Evolutionary conservation across 2,329 filamentous ascomycete genomes (phyloP).

Genomic region (Exophiala lecanii-corni): DNA sequence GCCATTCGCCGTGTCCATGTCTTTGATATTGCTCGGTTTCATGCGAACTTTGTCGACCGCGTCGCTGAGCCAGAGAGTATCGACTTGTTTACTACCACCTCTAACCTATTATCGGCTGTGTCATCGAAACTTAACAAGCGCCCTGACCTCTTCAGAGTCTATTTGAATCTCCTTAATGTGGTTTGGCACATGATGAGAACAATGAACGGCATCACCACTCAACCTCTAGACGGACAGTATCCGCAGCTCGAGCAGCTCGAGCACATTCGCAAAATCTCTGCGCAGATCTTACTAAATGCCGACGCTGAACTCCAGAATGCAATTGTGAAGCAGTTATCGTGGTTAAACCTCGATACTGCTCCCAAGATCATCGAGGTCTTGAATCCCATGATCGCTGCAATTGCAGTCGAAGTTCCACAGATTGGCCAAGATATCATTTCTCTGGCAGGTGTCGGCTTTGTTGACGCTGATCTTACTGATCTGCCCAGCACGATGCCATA

Average conservation of each 20-base stretch:
- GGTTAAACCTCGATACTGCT: slow-evolving; percentile 40
- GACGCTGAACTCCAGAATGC: slow-evolving; percentile 36
- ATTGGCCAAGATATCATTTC: slow-evolving; percentile 36
- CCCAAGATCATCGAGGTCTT: slow-evolving; percentile 34
- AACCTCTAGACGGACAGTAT: slow-evolving; percentile 4
- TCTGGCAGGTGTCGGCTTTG: slow-evolving; percentile 20
- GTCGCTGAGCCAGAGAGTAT: slow-evolving; percentile 9
- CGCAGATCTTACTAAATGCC: slow-evolving; percentile 24
- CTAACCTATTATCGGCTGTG: slow-evolving; percentile 15
- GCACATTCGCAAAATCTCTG: slow-evolving; percentile 14
- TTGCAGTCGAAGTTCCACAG: slow-evolving; percentile 30
- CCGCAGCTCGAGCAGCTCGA: slow-evolving; percentile 16
- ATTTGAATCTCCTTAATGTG: slow-evolving; percentile 11
- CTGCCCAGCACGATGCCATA: slow-evolving; percentile 37
- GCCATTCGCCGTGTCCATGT: slow-evolving; percentile 31
- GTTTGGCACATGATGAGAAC: slow-evolving; percentile 24
- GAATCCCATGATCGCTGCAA: slow-evolving; percentile 29
- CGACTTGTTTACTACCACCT: slow-evolving; percentile 11
- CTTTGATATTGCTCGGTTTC: slow-evolving; percentile 24
- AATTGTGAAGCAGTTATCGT: slow-evolving; percentile 39
- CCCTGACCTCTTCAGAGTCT: slow-evolving; percentile 14
- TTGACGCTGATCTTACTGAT: slow-evolving; percentile 26
- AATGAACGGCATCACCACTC: slow-evolving; percentile 5
- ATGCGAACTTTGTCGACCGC: slow-evolving; percentile 12
- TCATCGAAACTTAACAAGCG: slow-evolving; percentile 12